Evolutionary conservation across 1,284 basidiomycete genomes (phyloP), one percentile per base, ranked within the genome.

Genomic region (Pascua sp.): DNA sequence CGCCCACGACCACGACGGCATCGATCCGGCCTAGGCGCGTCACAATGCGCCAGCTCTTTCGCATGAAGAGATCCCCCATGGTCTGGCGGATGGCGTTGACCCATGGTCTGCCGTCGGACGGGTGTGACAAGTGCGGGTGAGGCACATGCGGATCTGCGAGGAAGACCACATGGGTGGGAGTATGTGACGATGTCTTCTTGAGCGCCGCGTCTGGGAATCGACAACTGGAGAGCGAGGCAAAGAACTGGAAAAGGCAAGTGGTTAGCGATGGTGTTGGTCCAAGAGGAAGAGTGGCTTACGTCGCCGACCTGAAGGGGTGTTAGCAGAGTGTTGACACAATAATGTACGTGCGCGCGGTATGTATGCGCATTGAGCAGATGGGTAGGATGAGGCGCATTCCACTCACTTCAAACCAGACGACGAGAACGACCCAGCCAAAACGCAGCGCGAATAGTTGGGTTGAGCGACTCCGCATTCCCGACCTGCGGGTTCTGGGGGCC

Each of bases 101-200:
- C 68, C 71, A 71, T 17, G 72, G 57, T 32, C 66, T 57, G 16
- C 69, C 69, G 32, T 68, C 59, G 70, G 72, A 47, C 72, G 78
- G 46, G 73, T 79, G 61, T 72, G 80, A 70, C 78, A 80, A 47
- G 79, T 78, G 42, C 71, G 76, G 60, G 79, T 86, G 83, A 36
- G 85, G 82, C 15, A 92, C 80, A 70, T 92, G 90, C 1, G 89
- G 83, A 69, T 93, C 90, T 5, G 89, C 84, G 17, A 91, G 69
- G 51, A 93, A 79, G 13, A 91, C 80, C 36, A 91, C 78, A 63
- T 86, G 88, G 5, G 83, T 82, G 12, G 84, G 81, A 0, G 53
- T 41, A 4, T 46, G 37, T 15, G 43, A 18, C 11, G 58, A 58
- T 24, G 12, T 18, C 11, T 45, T 39, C n/a, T 68, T 66, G 0